Evolutionary conservation across 768 basidiomycete species (phyloP).

Genomic region (Suillus americanus): DNA sequence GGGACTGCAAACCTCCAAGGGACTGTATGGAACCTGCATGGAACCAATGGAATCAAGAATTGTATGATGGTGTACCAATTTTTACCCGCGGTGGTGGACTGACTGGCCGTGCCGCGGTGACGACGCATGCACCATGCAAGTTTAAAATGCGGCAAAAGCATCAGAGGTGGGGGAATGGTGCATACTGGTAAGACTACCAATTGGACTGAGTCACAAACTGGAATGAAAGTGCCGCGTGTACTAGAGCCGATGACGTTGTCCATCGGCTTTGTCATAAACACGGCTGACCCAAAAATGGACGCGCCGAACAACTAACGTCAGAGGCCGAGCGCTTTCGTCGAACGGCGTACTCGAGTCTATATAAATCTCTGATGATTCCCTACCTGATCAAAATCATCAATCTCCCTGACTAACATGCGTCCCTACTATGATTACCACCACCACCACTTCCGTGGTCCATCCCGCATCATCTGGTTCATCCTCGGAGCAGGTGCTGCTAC

Average conservation of each 20-base stretch:
- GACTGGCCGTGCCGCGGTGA: neutral
- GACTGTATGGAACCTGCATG: neutral
- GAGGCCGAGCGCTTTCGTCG: conserved; percentile 27
- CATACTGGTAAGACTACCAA: neutral
- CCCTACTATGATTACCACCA: conserved; percentile 19
- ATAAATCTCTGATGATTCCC: neutral
- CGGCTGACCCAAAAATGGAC: neutral
- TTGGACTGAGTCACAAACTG: too few species aligned
- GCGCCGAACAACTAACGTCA: neutral
- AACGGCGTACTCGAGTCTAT: conserved; percentile 3
- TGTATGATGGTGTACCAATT: neutral
- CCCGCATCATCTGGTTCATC: conserved; percentile 68
- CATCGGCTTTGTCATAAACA: conserved; percentile 2
- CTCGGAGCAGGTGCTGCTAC: conserved; percentile 49
- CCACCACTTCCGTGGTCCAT: conserved; percentile 40
- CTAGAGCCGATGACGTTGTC: too few species aligned
- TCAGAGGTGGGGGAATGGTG: neutral
- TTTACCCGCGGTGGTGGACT: neutral
- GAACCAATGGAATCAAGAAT: neutral
- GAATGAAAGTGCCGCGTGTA: too few species aligned
- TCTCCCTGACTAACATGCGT: conserved; percentile 18
- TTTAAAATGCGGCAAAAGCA: neutral
- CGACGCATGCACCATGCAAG: neutral
- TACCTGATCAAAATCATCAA: neutral
- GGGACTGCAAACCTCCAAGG: neutral